Percentiles rank a stretch among this genome's conserved stretches.
phyloP scores from a whole-genome alignment of 495 filamentous ascomycete genomes.

The Tuber brumale region DNA sequence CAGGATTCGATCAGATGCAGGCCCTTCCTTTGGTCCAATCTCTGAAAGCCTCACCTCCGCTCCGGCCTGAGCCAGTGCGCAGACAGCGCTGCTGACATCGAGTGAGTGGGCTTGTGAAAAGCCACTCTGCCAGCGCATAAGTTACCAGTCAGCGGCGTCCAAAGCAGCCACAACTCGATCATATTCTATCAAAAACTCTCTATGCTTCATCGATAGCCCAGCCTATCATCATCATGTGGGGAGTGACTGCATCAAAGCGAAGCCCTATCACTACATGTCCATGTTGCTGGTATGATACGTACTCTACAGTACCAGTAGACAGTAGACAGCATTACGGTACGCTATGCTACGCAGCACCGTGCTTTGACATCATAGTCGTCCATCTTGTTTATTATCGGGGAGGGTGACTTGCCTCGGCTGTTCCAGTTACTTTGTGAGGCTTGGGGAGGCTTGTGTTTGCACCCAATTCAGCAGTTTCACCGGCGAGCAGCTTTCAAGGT shows the following conservation, averaged over 20 bases:
- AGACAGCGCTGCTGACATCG: background rate
- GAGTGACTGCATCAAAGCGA: background rate
- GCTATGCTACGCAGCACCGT: background rate
- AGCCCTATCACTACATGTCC: background rate
- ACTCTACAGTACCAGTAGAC: background rate
- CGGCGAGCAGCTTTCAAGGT: background rate
- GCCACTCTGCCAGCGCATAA: slow-evolving; percentile 3
- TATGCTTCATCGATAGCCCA: background rate
- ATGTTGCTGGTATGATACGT: background rate
- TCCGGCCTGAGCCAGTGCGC: background rate
- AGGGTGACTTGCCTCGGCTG: background rate
- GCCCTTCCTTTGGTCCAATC: background rate
- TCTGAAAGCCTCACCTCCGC: background rate
- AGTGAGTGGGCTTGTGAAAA: background rate
- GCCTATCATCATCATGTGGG: background rate
- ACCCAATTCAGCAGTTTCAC: background rate
- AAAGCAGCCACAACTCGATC: background rate
- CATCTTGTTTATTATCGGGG: background rate
- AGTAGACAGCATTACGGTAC: background rate
- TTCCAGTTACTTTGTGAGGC: background rate
- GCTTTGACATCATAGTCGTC: background rate
- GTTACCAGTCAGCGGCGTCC: background rate
- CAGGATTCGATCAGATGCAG: background rate
- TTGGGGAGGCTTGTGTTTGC: background rate
- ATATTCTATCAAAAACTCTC: background rate